Evolutionary conservation across 1,139 yeast genomes (phyloP), one percentile per base, ranked within the genome.

Genomic region (Debaryomyces singareniensis): DNA sequence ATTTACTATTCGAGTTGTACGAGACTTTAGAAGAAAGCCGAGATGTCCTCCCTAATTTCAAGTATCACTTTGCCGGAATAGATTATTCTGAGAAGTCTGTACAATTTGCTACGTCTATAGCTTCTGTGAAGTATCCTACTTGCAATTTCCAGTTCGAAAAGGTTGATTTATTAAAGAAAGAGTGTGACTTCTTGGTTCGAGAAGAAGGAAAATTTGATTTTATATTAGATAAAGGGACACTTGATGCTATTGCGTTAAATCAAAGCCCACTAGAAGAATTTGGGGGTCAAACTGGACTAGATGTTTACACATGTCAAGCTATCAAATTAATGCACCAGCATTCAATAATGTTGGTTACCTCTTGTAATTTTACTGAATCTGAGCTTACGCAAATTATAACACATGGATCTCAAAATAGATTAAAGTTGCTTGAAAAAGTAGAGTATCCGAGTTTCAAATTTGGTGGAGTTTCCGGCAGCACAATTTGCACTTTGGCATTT

Each of bases 201-300:
- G 61, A 68, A 23, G 43, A 33, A 5, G 46, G 33, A 4, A 42
- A 58, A 23, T 87, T 73, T 56, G 95, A 89, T 45, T 54, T 91
- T 4, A 71, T 89, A 2, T 59, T 89, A 25, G 99, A 91, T 54
- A 91, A 91, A 51, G 98, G 99, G 6, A 91, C 99, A 0, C 58
- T 93, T 25, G 99, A 91, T 58, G 98, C 99, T 4, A 91, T 93
- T 39, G 96, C 96, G 0, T 66, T 91, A 29, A 83, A 86, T 46
- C 86, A 82, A 26, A 61, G 58, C 5, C 61, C 58, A 2, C 47
- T 76, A 23, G 49, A 45, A 14, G 61, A 51, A 0, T 57, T 54
- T 31, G 68, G 61, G 29, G 69, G 62, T 3, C 53, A 55, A 39
- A 60, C 65, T 15, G 84, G 84, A 1, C 64, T 71, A 44, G 77